A percentile compares a stretch with the other conserved stretches of the same genome.
These are phyloP conservation scores for Alternaria sp. DNA, from an alignment of 2,329 filamentous ascomycete species.

Conservation along the genomic window DNA sequence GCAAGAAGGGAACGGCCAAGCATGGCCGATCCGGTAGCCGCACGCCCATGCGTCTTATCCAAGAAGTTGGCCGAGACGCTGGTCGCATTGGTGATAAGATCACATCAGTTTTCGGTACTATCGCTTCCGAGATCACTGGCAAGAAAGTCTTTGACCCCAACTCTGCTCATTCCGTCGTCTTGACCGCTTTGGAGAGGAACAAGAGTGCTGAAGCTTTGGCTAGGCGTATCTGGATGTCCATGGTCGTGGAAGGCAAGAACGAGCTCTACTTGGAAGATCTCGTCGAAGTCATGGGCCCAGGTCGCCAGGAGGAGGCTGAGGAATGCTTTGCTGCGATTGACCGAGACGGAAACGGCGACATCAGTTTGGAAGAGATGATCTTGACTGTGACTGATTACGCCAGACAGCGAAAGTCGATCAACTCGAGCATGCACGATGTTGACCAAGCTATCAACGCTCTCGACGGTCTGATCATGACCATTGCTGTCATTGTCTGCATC, in stretches of 20 bases:
- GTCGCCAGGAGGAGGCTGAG: slow-evolving; percentile 78
- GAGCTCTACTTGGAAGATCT: slow-evolving; percentile 82
- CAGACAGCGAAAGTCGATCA: slow-evolving; percentile 85
- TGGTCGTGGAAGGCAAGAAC: slow-evolving; percentile 89
- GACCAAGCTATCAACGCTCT: slow-evolving; percentile 92
- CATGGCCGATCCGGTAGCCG: slow-evolving; percentile 67
- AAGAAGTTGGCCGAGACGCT: slow-evolving; percentile 68
- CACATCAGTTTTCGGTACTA: slow-evolving; percentile 89
- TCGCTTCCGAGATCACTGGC: slow-evolving; percentile 93
- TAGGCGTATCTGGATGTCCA: slow-evolving; percentile 97
- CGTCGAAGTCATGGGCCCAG: slow-evolving; percentile 81
- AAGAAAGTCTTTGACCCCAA: slow-evolving; percentile 95
- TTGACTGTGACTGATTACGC: slow-evolving; percentile 84
- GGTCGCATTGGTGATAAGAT: slow-evolving; percentile 91
- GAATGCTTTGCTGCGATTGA: slow-evolving; percentile 86
- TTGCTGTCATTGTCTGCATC: slow-evolving; percentile 81
- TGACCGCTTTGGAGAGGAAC: slow-evolving; percentile 86
- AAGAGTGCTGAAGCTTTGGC: slow-evolving; percentile 88
- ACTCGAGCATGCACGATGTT: slow-evolving; percentile 95
- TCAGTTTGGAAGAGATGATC: slow-evolving; percentile 95
- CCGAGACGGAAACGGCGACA: slow-evolving; percentile 88
- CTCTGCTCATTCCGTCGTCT: slow-evolving; percentile 86
- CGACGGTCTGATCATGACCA: slow-evolving; percentile 81
- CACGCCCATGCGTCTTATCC: slow-evolving; percentile 81
- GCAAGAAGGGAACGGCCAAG: slow-evolving; percentile 58